Percentiles rank a stretch among this genome's conserved stretches.
phyloP scores from a whole-genome alignment of 1,284 basidiomycete genomes.

The Cryptococcus floricola region DNA sequence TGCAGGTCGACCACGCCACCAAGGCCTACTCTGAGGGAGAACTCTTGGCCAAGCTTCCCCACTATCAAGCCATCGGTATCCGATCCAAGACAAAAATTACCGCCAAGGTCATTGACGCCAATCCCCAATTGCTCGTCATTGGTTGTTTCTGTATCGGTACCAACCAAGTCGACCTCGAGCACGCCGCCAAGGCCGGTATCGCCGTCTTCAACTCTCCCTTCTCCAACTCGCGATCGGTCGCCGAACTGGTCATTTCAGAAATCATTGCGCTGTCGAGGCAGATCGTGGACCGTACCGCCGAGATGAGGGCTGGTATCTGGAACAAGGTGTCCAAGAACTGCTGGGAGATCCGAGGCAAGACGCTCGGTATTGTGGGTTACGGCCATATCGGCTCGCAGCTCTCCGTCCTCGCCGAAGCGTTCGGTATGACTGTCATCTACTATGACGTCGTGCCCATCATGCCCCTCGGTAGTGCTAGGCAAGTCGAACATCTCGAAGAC shows the following conservation, averaged over 20 bases:
- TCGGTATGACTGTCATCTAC: conserved; percentile 95
- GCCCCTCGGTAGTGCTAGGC: conserved; percentile 91
- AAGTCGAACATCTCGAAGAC: conserved; percentile 75
- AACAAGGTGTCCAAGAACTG: conserved; percentile 99
- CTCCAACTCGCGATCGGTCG: conserved; percentile 98
- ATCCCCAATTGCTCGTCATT: conserved; percentile 83
- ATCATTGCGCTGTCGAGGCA: conserved; percentile 92
- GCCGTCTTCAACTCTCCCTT: conserved; percentile 99
- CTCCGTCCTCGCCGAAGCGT: conserved; percentile 92
- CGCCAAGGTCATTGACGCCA: conserved; percentile 78
- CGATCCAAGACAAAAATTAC: conserved; percentile 97
- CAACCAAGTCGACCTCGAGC: conserved; percentile 90
- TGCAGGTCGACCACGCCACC: conserved; percentile 81
- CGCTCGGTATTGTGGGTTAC: conserved; percentile 95
- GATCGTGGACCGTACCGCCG: conserved; percentile 80
- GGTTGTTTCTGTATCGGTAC: conserved; percentile 99
- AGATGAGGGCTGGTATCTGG: conserved; percentile 88
- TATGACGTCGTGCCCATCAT: conserved; percentile 95
- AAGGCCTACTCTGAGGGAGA: conserved; percentile 89
- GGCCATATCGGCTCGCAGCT: conserved; percentile 98
- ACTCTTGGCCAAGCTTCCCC: conserved; percentile 77
- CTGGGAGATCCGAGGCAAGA: conserved; percentile 98
- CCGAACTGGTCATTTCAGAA: conserved; percentile 95
- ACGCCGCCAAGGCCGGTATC: conserved; percentile 83
- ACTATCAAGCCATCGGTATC: conserved; percentile 94